phyloP scores from a whole-genome alignment of 441 rosid species.

The Isatis lusitanica region DNA sequence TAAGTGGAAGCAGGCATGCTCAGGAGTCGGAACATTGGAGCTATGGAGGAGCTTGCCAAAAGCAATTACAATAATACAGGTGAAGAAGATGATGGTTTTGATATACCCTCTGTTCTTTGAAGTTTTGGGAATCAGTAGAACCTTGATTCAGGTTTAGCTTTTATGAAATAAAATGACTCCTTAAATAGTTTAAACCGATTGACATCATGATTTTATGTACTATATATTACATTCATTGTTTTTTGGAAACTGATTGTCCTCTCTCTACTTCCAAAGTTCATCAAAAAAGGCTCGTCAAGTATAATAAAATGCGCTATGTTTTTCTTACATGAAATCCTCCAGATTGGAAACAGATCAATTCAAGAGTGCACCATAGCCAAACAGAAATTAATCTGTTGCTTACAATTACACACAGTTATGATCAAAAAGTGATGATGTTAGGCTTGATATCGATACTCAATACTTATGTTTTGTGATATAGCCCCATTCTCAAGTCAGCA shows the following conservation, averaged over 20 bases:
- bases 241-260: background rate
- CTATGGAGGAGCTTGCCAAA: background rate
- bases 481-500: background rate
- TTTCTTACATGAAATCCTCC: background rate
- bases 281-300: no score
- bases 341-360: background rate
- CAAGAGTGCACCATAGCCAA: background rate
- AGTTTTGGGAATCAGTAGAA: background rate
- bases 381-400: background rate
- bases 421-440: background rate
- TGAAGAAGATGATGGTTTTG: background rate
- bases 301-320: no score
- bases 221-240: background rate
- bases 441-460: background rate
- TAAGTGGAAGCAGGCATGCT: background rate
- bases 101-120: background rate
- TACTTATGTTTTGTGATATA: background rate
- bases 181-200: background rate
- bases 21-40: conserved; percentile 3
- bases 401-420: no score
- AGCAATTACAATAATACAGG: background rate
- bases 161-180: background rate
- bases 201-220: background rate
- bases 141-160: background rate
- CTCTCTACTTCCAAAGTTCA: background rate